These are phyloP conservation scores for Galerina marginata DNA, from an alignment of 768 basidiomycete species.

Conservation along the genomic window DNA sequence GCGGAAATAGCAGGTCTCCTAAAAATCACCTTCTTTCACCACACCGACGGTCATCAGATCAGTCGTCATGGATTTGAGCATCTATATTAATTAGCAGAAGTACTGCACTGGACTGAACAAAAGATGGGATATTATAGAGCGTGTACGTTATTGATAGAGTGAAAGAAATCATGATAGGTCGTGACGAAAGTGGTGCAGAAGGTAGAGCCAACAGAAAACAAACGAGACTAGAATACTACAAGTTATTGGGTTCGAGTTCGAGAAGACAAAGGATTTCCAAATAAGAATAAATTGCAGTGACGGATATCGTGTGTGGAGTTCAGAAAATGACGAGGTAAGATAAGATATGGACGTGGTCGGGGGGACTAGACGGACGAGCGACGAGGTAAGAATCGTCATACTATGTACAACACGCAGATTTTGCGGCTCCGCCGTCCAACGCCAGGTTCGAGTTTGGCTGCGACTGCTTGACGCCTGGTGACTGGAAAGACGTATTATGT, in stretches of 20 bases:
- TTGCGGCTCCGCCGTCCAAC: constrained; percentile 25
- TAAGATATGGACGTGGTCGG: neutral
- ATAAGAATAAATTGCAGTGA: constrained; percentile 1
- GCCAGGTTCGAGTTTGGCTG: constrained; percentile 38
- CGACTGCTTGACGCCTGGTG: constrained; percentile 43
- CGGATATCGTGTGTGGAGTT: neutral
- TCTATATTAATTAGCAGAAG: too few species aligned
- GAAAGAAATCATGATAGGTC: constrained; percentile 4
- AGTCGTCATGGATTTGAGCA: too few species aligned
- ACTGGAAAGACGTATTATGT: constrained; percentile 24
- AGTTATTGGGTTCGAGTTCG: too few species aligned
- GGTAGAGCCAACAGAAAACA: neutral
- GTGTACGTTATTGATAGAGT: neutral
- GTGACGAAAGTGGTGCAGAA: neutral
- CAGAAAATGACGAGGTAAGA: neutral
- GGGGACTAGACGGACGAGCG: neutral
- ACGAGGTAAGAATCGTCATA: neutral
- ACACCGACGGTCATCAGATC: too few species aligned
- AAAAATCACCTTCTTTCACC: too few species aligned
- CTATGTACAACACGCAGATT: constrained; percentile 24
- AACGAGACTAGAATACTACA: neutral
- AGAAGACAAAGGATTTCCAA: neutral
- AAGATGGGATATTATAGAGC: too few species aligned
- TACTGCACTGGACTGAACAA: too few species aligned
- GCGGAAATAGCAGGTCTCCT: too few species aligned